phyloP scores from a whole-genome alignment of 73 alveolate genomes.

The Paramecium primaurelia region DNA sequence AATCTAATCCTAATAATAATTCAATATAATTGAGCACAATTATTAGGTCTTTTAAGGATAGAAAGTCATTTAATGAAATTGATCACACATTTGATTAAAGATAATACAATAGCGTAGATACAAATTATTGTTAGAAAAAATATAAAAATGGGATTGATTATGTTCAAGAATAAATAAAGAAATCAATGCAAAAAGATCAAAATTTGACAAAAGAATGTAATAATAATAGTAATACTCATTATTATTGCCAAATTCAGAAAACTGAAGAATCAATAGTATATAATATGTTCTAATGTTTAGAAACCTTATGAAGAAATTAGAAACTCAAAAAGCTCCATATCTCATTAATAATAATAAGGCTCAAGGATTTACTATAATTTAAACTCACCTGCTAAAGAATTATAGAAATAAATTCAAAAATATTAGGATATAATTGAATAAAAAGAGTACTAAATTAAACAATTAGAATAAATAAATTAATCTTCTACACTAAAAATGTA shows the following conservation, averaged over 20 bases:
- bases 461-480: neutral
- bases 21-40: neutral
- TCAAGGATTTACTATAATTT: neutral
- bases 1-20: neutral
- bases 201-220: neutral
- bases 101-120: neutral
- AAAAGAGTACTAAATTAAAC: neutral
- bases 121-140: neutral
- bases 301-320: neutral
- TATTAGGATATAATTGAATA: neutral
- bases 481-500: neutral
- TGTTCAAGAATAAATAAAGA: neutral
- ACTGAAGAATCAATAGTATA: constrained; percentile 3
- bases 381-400: neutral
- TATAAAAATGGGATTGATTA: neutral
- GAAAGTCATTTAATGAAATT: neutral
- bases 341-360: neutral
- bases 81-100: neutral
- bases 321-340: neutral
- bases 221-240: neutral
- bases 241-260: neutral
- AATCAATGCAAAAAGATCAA: neutral
- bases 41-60: neutral
- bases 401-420: neutral
- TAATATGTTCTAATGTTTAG: neutral